These are phyloP conservation scores for Macrocybe sp. DNA, from an alignment of 1,284 basidiomycete species.

Conservation along the genomic window DNA sequence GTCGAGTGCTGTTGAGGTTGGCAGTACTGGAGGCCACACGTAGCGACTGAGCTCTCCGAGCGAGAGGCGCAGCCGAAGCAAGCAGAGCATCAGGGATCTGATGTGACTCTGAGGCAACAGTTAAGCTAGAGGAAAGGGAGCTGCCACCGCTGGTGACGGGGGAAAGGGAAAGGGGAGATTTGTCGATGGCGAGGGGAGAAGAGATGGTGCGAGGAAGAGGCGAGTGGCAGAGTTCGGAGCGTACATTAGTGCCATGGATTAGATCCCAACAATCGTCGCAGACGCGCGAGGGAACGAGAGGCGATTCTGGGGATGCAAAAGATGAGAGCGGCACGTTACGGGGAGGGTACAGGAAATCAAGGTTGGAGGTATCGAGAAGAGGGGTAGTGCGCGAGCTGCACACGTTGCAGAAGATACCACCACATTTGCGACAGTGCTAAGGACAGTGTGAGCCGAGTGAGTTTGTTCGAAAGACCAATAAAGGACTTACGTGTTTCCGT, in stretches of 20 bases:
- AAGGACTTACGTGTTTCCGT: constrained; percentile 59
- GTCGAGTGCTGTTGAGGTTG: constrained; percentile 23
- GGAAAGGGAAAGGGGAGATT: constrained; percentile 22
- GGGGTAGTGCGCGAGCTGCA: constrained; percentile 53
- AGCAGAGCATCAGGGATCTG: constrained; percentile 11
- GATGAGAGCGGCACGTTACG: constrained; percentile 50
- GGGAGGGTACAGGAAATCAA: constrained; percentile 65
- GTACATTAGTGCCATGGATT: constrained; percentile 50
- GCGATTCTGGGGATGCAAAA: constrained; percentile 53
- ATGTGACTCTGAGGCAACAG: constrained; percentile 20
- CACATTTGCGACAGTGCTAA: constrained; percentile 77
- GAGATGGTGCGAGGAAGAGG: constrained; percentile 27
- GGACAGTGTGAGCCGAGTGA: constrained; percentile 7
- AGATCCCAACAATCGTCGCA: constrained; percentile 73
- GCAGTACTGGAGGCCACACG: constrained; percentile 27
- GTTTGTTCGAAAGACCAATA: background rate
- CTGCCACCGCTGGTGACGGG: constrained; percentile 13
- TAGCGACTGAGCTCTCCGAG: constrained; percentile 17
- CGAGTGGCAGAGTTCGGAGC: constrained; percentile 39
- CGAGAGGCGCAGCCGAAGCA: no score
- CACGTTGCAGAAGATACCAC: constrained; percentile 63
- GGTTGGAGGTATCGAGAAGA: constrained; percentile 63
- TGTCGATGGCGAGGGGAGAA: constrained; percentile 34
- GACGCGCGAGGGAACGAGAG: constrained; percentile 44
- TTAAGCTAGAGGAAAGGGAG: constrained; percentile 20